Evolutionary conservation across 164 flowering plant genomes (phyloP), one percentile per base, ranked within the genome.

Genomic region (Berberis thunbergii): DNA sequence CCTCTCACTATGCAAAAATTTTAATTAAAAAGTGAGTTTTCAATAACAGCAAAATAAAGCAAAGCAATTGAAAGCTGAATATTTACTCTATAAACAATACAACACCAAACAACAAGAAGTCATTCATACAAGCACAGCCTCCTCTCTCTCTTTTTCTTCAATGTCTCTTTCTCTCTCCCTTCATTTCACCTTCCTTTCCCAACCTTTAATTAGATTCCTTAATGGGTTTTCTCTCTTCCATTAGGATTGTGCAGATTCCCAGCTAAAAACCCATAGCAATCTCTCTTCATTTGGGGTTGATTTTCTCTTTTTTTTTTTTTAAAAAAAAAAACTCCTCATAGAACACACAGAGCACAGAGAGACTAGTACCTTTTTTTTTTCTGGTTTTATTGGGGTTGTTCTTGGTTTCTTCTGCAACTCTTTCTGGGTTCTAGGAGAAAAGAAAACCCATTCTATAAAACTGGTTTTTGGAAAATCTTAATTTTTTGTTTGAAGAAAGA

Each of bases 201-300:
- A 72, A 45, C 80, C 82, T 78, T 85, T 83, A 72, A 73, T 79
- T 71, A 76, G 85, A 86, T 86, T 85, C 85, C 81, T 82, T 69
- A 57, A 66, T 65, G 81, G 77, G 74, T 73, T 71, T 82, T 77
- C 76, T 72, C 73, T 73, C 62, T 75, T 75, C 66, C 63, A 77
- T 82, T 79, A 72, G 78, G 8, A 77, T 82, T 81, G 73, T 77
- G 69, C 78, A 78, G 73, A 73, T 80, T 78, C 79, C 26, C 26
- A 26, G 26, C 26, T 26, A 26, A 26, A 26, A 26, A 26, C 26
- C 26, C 26, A 26, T 26, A 26, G 26, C 26, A 26, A 26, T 26
- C 26, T 26, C 26, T 26, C 26, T 26, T 26, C 26, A 26, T 26
- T 26, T 26, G 26, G 26, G 26, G 26, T 26, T 26, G 26, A 26